Evolutionary conservation across 208 protist species (phyloP).

Genomic region (Porcisia deanei): DNA sequence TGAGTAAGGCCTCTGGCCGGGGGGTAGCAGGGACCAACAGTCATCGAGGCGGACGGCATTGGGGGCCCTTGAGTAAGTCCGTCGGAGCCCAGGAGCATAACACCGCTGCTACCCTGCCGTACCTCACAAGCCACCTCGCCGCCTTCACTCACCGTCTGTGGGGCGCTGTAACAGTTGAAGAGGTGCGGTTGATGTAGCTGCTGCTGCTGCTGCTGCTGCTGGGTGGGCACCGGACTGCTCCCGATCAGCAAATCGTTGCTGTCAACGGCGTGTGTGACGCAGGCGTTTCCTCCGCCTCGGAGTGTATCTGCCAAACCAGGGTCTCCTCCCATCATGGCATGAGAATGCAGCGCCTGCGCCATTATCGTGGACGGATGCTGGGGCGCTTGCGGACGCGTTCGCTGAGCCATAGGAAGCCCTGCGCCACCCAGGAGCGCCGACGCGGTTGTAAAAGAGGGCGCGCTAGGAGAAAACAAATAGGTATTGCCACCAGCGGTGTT

Average conservation of each 20-base stretch:
- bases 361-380: not conserved
- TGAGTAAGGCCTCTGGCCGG: not conserved
- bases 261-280: not conserved
- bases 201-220: slow-evolving; percentile 15
- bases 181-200: not conserved
- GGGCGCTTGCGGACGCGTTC: not conserved
- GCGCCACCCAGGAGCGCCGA: slow-evolving; percentile 3
- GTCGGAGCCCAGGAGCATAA: slow-evolving; percentile 24
- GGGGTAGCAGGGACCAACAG: not conserved
- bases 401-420: slow-evolving; percentile 8
- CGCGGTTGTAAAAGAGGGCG: slow-evolving; percentile 5
- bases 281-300: slow-evolving; percentile 5
- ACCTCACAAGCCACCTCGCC: not conserved
- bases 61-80: slow-evolving; percentile 7
- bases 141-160: not conserved
- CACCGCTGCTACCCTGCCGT: not conserved
- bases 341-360: not conserved
- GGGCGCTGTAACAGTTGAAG: not conserved
- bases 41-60: not conserved
- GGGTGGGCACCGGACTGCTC: slow-evolving; percentile 21
- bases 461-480: not conserved
- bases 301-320: slow-evolving; percentile 23
- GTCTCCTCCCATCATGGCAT: not conserved
- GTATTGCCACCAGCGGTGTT: not conserved
- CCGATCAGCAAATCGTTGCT: slow-evolving; percentile 27